Percentiles rank a stretch among this genome's conserved stretches.
Conservation (phyloP, 1,284 basidiomycete species). For the Chiua sp. region DNA sequence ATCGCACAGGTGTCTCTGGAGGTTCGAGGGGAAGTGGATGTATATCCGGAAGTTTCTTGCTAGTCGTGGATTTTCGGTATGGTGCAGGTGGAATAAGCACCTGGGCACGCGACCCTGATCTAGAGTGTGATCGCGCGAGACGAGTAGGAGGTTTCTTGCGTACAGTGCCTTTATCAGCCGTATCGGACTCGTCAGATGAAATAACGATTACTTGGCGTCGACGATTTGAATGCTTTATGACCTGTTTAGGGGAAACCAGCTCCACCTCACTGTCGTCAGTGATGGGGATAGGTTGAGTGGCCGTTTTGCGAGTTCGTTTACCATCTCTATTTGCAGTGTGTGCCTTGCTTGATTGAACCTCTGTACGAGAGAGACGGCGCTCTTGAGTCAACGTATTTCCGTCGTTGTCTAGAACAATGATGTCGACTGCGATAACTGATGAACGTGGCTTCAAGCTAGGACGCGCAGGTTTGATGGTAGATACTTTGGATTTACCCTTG, state of each 20-base stretch:
- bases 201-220: constrained; percentile 35
- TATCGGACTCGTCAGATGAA: constrained; percentile 52
- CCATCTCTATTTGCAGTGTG: constrained; percentile 8
- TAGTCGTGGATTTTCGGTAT: constrained; percentile 13
- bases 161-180: constrained; percentile 12
- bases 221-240: constrained; percentile 23
- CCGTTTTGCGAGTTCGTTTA: constrained; percentile 7
- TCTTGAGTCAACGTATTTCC: constrained; percentile 65
- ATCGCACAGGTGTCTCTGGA: constrained; percentile 6
- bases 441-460: constrained; percentile 44
- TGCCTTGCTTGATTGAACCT: constrained; percentile 36
- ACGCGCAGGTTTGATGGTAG: constrained; percentile 36
- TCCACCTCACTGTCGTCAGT: constrained; percentile 37
- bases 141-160: constrained; percentile 11
- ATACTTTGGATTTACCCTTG: constrained; percentile 35
- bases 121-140: constrained; percentile 20
- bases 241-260: constrained; percentile 14
- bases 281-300: constrained; percentile 23
- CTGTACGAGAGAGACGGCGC: constrained; percentile 48
- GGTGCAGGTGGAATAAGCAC: constrained; percentile 44
- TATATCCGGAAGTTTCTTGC: constrained; percentile 7
- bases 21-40: constrained; percentile 3
- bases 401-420: constrained; percentile 62
- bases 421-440: constrained; percentile 66
- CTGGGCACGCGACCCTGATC: constrained; percentile 34